Evolutionary conservation across 2,329 filamentous ascomycete genomes (phyloP).

Genomic region (Chaetomiaceae sp.): DNA sequence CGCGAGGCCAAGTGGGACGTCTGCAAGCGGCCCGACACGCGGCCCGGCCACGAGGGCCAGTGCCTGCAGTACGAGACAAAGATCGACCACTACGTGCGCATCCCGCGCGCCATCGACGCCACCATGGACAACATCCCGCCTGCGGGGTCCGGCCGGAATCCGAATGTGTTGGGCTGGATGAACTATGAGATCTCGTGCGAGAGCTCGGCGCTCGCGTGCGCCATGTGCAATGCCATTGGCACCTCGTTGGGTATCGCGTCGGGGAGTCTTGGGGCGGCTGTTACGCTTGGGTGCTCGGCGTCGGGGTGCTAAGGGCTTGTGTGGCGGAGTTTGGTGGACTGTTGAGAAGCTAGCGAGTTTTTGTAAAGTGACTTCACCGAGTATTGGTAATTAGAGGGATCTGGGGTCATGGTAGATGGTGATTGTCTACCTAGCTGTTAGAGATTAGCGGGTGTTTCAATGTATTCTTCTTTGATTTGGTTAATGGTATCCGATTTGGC

Average conservation of each 20-base stretch:
- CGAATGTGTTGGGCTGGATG: not conserved
- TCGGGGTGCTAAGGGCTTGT: not conserved
- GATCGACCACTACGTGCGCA: not conserved
- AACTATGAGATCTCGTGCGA: conserved; percentile 3
- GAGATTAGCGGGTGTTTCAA: not conserved
- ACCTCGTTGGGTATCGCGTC: not conserved
- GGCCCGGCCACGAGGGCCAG: conserved; percentile 1
- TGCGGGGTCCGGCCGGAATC: not conserved
- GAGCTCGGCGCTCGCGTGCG: not conserved
- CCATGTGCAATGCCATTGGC: conserved; percentile 1
- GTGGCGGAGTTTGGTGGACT: not conserved
- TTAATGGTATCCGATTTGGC: not conserved
- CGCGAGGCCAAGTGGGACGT: not conserved
- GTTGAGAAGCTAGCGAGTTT: not conserved
- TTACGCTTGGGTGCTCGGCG: not conserved
- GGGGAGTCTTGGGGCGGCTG: not conserved
- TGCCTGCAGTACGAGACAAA: not conserved
- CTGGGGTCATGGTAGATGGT: not conserved
- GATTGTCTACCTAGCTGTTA: not conserved
- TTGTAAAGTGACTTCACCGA: not conserved
- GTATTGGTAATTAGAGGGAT: not conserved
- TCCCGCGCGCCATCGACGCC: not conserved
- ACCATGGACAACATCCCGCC: conserved; percentile 4
- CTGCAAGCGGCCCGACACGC: not conserved
- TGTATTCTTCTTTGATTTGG: not conserved